These are phyloP conservation scores for Boletus sp. DNA, from an alignment of 1,284 basidiomycete species.

Conservation along the genomic window DNA sequence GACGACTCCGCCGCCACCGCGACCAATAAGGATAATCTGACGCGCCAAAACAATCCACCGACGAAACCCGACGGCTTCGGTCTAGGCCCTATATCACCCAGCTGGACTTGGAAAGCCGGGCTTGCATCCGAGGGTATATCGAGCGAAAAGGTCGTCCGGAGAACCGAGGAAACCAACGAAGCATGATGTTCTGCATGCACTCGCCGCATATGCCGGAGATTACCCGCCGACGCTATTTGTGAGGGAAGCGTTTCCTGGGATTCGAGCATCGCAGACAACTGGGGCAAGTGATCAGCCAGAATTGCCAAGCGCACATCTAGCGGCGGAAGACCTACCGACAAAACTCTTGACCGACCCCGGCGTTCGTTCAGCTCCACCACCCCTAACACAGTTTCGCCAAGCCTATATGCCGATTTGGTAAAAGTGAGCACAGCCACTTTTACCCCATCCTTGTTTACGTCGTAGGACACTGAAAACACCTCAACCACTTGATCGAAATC, in stretches of 20 bases:
- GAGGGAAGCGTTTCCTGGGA: slow-evolving; percentile 79
- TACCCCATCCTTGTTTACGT: slow-evolving; percentile 88
- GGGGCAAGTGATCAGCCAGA: slow-evolving; percentile 5
- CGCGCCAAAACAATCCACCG: slow-evolving; percentile 85
- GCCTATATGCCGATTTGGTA: slow-evolving; percentile 82
- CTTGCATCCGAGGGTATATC: slow-evolving; percentile 89
- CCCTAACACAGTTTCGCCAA: slow-evolving; percentile 87
- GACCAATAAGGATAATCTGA: slow-evolving; percentile 79
- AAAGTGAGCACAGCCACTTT: slow-evolving; percentile 89
- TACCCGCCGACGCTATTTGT: slow-evolving; percentile 42
- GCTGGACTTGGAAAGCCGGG: slow-evolving; percentile 70
- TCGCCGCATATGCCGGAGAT: slow-evolving; percentile 53
- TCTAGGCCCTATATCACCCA: slow-evolving; percentile 33
- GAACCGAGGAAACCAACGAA: slow-evolving; percentile 67
- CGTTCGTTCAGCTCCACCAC: slow-evolving; percentile 83
- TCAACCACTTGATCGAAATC: neutral
- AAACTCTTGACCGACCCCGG: slow-evolving; percentile 56
- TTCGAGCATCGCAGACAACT: slow-evolving; percentile 85
- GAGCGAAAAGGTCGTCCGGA: slow-evolving; percentile 78
- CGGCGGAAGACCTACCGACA: slow-evolving; percentile 56
- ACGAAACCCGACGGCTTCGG: slow-evolving; percentile 11
- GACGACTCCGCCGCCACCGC: slow-evolving; percentile 54
- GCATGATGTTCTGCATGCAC: slow-evolving; percentile 83
- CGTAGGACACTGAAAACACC: slow-evolving; percentile 72
- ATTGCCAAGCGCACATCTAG: neutral